Conservation (phyloP, 1,284 basidiomycete species). For the Flammula alnicola region DNA sequence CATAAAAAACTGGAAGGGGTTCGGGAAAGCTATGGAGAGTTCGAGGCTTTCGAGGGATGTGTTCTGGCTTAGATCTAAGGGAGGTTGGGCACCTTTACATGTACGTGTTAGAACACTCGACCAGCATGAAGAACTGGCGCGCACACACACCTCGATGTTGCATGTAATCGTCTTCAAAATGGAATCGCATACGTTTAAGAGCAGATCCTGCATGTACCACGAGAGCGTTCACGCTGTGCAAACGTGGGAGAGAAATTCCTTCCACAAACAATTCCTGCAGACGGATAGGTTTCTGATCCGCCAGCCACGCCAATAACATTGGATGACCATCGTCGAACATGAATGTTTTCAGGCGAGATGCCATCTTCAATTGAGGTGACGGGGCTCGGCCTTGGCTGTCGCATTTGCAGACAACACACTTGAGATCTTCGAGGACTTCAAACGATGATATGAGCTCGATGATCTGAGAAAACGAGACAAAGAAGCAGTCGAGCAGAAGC, state of each 20-base stretch:
- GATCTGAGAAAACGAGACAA: not conserved
- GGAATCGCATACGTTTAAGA: not conserved
- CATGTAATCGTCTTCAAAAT: no score
- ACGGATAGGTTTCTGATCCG: not conserved
- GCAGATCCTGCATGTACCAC: constrained; percentile 1
- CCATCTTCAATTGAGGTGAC: no score
- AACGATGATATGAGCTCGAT: constrained; percentile 2
- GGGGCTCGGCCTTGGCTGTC: no score
- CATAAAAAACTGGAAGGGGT: no score
- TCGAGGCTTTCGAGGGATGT: not conserved
- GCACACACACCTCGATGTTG: no score
- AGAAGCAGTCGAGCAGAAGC: not conserved
- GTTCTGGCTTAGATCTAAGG: constrained; percentile 7
- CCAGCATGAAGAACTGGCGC: no score
- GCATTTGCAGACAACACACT: not conserved
- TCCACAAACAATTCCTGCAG: constrained; percentile 2
- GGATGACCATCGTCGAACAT: no score
- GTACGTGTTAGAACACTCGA: no score
- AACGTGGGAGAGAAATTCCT: not conserved
- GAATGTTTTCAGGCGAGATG: no score
- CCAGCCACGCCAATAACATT: not conserved
- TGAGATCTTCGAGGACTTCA: not conserved
- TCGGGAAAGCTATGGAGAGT: not conserved
- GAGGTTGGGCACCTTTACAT: not conserved
- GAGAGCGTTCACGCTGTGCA: not conserved